Conservation (phyloP, 2,329 filamentous ascomycete genomes). For the Epichloe coenophiala region DNA sequence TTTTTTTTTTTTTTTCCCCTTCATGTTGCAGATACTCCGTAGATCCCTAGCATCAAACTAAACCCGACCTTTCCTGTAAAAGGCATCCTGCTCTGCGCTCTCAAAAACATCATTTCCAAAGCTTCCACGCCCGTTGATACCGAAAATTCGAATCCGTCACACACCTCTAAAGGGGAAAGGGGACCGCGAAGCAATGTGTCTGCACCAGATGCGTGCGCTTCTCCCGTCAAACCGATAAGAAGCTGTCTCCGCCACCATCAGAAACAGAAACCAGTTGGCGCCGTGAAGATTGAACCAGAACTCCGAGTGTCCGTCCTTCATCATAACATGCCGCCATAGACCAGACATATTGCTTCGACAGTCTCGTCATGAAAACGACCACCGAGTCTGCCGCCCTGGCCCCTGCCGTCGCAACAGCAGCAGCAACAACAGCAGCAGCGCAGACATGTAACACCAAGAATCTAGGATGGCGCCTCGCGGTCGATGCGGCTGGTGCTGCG, state of each 20-base stretch:
- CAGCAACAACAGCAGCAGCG: neutral
- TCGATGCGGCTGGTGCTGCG: conserved; percentile 56
- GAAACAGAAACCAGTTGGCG: too few relatives aligned
- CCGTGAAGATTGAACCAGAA: too few relatives aligned
- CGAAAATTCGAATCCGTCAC: neutral
- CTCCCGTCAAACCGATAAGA: neutral
- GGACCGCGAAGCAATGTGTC: neutral
- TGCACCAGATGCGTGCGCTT: neutral
- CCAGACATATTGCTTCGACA: too few relatives aligned
- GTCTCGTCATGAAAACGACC: neutral
- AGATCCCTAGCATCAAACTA: too few relatives aligned
- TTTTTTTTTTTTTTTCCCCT: too few relatives aligned
- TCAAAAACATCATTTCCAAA: too few relatives aligned
- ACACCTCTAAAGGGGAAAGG: neutral
- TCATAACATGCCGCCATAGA: neutral
- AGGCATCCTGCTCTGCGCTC: neutral
- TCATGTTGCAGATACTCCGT: too few relatives aligned
- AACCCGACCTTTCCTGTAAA: too few relatives aligned
- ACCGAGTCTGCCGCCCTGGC: neutral
- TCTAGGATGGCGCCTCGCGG: conserved; percentile 49
- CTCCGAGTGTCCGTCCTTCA: too few relatives aligned
- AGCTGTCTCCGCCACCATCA: neutral
- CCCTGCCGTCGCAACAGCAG: neutral
- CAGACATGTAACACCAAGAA: conserved; percentile 61
- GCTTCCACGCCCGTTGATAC: neutral